phyloP scores from a whole-genome alignment of 208 protist species.

The Leishmania tropica region DNA sequence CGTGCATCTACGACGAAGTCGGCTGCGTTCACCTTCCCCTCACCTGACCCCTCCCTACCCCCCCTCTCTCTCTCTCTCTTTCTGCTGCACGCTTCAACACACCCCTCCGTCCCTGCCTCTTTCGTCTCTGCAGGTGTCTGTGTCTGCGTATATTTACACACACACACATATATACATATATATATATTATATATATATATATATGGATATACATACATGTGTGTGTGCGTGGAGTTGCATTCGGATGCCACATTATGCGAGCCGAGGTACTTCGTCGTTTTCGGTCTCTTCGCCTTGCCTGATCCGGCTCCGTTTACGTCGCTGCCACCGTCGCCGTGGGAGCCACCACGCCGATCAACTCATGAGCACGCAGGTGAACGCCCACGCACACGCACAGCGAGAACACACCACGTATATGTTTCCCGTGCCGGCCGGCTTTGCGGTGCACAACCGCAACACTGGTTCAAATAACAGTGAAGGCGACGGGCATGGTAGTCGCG shows the following conservation, averaged over 20 bases:
- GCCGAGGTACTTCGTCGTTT: not conserved
- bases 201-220: no score
- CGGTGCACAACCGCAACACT: slow-evolving; percentile 5
- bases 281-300: not conserved
- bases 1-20: not conserved
- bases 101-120: not conserved
- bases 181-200: not conserved
- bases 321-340: not conserved
- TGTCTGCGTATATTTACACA: not conserved
- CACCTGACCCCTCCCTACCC: not conserved
- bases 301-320: not conserved
- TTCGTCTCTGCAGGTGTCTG: not conserved
- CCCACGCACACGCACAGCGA: not conserved
- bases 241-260: not conserved
- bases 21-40: not conserved
- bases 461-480: not conserved
- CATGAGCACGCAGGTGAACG: not conserved
- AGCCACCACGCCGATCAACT: not conserved
- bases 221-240: not conserved
- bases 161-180: not conserved
- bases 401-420: not conserved
- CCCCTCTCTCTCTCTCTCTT: not conserved
- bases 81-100: not conserved
- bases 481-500: not conserved
- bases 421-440: not conserved